A percentile compares a stretch with the other conserved stretches of the same genome.
These are phyloP conservation scores for Colletotrichum sidae DNA, from an alignment of 2,329 filamentous ascomycete species.

Conservation along the genomic window DNA sequence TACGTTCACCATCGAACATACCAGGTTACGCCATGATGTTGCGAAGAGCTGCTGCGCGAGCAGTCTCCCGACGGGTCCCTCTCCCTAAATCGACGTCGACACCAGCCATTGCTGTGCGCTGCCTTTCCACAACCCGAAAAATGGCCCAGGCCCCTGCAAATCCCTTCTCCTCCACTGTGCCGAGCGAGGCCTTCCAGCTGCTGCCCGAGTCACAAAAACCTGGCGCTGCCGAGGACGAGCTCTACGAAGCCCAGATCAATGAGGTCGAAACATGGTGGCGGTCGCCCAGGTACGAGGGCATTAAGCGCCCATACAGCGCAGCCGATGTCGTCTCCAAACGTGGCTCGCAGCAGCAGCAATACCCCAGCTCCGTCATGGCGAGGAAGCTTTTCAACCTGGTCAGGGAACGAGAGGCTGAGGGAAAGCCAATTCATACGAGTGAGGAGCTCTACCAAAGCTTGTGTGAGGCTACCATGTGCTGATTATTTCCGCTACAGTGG, in stretches of 20 bases:
- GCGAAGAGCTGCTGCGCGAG: slow-evolving; percentile 47
- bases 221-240: slow-evolving; percentile 82
- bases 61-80: slow-evolving; percentile 44
- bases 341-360: slow-evolving; percentile 86
- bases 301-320: slow-evolving; percentile 90
- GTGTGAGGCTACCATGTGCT: slow-evolving; percentile 10
- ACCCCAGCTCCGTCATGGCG: slow-evolving; percentile 94
- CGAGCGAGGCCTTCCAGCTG: slow-evolving; percentile 87
- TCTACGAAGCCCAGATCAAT: slow-evolving; percentile 85
- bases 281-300: slow-evolving; percentile 84
- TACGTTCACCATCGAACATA: neutral
- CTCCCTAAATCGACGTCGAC: slow-evolving; percentile 37
- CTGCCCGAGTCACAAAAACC: slow-evolving; percentile 82
- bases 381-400: slow-evolving; percentile 93
- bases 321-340: slow-evolving; percentile 94
- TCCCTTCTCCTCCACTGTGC: slow-evolving; percentile 40
- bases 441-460: slow-evolving; percentile 46
- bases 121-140: slow-evolving; percentile 46
- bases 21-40: slow-evolving; percentile 42
- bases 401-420: slow-evolving; percentile 79
- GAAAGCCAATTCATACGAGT: slow-evolving; percentile 94
- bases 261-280: slow-evolving; percentile 94
- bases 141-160: slow-evolving; percentile 43
- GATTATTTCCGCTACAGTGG: slow-evolving; percentile 69
- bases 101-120: slow-evolving; percentile 42